Percentiles rank a stretch among this genome's conserved stretches.
These are phyloP conservation scores for Suillus spraguei DNA, from an alignment of 768 basidiomycete genomes.

Conservation along the genomic window DNA sequence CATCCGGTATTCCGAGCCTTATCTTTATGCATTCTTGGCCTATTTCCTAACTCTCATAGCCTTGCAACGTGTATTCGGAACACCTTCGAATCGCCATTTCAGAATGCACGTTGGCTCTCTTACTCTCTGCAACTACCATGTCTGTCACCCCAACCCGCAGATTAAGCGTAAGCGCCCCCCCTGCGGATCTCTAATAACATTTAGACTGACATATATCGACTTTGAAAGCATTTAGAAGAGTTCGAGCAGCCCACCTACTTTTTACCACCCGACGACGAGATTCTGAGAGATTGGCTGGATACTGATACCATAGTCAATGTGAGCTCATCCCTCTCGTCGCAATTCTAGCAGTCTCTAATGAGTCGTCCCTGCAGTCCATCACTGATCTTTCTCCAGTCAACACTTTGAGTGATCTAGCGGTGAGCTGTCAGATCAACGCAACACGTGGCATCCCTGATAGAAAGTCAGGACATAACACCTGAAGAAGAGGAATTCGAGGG, in stretches of 20 bases:
- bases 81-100: conserved; percentile 11
- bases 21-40: conserved; percentile 15
- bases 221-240: conserved; percentile 13
- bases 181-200: neutral
- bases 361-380: conserved; percentile 18
- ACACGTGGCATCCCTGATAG: conserved; percentile 24
- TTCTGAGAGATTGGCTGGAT: conserved; percentile 25
- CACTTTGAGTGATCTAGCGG: conserved; percentile 28
- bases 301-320: conserved; percentile 33
- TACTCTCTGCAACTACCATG: conserved; percentile 14
- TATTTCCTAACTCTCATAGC: conserved; percentile 8
- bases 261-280: conserved; percentile 16
- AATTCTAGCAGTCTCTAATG: conserved; percentile 12
- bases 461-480: conserved; percentile 29
- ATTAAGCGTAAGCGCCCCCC: conserved; percentile 13
- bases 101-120: conserved; percentile 12
- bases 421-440: conserved; percentile 27
- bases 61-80: conserved; percentile 11
- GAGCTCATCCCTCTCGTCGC: conserved; percentile 5
- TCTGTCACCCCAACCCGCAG: conserved; percentile 12
- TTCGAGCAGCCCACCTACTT: conserved; percentile 11
- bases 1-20: conserved; percentile 12
- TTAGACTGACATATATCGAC: conserved; percentile 5
- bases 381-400: conserved; percentile 25
- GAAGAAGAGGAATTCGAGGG: conserved; percentile 26